Conservation (phyloP, 140 eudicot genomes). For the Senecio squalidus region DNA sequence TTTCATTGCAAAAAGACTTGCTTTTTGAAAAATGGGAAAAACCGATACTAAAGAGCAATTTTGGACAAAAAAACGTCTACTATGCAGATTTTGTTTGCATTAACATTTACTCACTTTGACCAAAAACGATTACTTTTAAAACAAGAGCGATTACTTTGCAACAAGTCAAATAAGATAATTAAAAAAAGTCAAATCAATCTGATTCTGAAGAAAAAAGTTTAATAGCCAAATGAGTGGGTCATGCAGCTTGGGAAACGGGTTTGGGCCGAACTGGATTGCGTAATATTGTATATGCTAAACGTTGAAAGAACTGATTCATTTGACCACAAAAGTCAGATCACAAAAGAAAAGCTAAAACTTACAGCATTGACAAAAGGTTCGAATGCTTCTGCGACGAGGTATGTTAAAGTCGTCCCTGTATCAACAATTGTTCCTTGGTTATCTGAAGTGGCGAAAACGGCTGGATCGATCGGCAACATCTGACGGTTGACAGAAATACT, state of each 20-base stretch:
- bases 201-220: not conserved
- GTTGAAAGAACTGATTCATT: not conserved
- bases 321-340: not conserved
- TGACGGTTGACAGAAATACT: conserved; percentile 93
- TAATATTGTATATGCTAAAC: not conserved
- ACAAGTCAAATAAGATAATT: not conserved
- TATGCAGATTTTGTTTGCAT: not conserved
- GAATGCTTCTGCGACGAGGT: conserved; percentile 86
- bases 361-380: conserved; percentile 84
- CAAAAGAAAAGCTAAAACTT: conserved; percentile 23
- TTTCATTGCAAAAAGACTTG: not conserved
- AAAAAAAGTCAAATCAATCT: not conserved
- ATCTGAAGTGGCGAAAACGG: conserved; percentile 72
- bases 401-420: conserved; percentile 92
- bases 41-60: not conserved
- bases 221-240: not conserved
- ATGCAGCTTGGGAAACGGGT: no score
- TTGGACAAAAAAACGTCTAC: not conserved
- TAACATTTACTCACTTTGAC: not conserved
- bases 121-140: not conserved
- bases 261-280: not conserved
- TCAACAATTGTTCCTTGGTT: conserved; percentile 89
- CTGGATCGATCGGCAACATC: conserved; percentile 64
- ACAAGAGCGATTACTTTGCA: not conserved
- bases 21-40: not conserved